These are phyloP conservation scores for Nitzschia sp. DNA, from an alignment of 108 stramenopile genomes.

Conservation along the genomic window DNA sequence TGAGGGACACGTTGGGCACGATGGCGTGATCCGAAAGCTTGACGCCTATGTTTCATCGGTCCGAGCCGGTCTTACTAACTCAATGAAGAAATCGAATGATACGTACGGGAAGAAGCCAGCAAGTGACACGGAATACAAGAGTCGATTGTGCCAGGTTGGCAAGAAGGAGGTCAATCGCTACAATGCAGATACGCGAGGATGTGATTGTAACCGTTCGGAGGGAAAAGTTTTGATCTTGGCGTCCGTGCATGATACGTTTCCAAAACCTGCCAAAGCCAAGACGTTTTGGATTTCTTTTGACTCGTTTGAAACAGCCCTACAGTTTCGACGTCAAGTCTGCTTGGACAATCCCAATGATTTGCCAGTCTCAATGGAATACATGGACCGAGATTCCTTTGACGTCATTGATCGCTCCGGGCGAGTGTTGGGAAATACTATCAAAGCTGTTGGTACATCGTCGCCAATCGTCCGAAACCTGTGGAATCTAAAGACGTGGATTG, in stretches of 20 bases:
- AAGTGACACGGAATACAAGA: constrained; percentile 62
- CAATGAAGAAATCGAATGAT: constrained; percentile 62
- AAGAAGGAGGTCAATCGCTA: constrained; percentile 62
- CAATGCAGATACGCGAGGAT: constrained; percentile 82
- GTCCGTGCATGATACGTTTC: constrained; percentile 87
- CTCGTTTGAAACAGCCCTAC: constrained; percentile 65
- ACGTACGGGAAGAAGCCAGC: constrained; percentile 55
- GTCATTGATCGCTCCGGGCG: constrained; percentile 79
- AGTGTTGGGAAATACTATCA: constrained; percentile 65
- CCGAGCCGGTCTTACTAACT: constrained; percentile 44
- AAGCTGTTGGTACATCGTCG: constrained; percentile 57
- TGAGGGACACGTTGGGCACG: constrained; percentile 28
- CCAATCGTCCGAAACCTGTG: constrained; percentile 66
- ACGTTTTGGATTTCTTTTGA: constrained; percentile 81
- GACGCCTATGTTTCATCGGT: constrained; percentile 63
- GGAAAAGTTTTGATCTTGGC: constrained; percentile 87
- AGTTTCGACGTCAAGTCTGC: constrained; percentile 77
- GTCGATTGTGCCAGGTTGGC: constrained; percentile 54
- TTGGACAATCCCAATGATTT: constrained; percentile 74
- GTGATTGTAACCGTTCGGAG: constrained; percentile 82
- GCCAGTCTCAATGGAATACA: constrained; percentile 77
- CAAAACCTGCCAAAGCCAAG: constrained; percentile 57
- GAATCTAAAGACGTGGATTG: constrained; percentile 66
- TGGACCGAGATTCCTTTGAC: constrained; percentile 84
- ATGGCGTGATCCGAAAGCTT: constrained; percentile 50